These are phyloP conservation scores for Helichrysum umbraculigerum DNA, from an alignment of 129 eudicot species.

Conservation along the genomic window DNA sequence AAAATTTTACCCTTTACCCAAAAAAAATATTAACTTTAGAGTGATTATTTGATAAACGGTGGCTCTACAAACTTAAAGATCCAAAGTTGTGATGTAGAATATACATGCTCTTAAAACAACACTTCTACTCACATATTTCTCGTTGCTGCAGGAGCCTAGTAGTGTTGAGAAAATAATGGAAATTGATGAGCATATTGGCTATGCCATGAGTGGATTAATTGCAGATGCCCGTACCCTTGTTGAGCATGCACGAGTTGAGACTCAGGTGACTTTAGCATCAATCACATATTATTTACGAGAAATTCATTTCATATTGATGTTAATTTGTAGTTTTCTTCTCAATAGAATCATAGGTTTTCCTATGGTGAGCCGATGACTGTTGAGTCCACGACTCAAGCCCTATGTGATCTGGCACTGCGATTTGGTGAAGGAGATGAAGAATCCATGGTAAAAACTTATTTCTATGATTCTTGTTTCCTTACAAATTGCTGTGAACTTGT, in stretches of 20 bases:
- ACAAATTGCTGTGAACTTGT: not conserved
- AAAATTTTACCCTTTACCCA: too few species aligned
- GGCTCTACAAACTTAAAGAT: too few species aligned
- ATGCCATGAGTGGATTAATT: constrained; percentile 99
- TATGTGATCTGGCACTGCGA: constrained; percentile 90
- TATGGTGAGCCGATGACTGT: constrained; percentile 99
- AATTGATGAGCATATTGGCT: constrained; percentile 94
- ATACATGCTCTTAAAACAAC: not conserved
- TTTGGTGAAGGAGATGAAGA: constrained; percentile 99
- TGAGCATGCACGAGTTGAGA: constrained; percentile 98
- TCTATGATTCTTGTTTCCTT: not conserved
- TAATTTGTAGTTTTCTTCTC: not conserved
- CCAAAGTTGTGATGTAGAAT: too few species aligned
- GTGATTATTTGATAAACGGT: too few species aligned
- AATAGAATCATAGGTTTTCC: constrained; percentile 93
- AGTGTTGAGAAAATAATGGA: constrained; percentile 99
- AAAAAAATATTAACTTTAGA: too few species aligned
- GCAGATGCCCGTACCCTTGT: constrained; percentile 99
- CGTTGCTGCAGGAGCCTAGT: constrained; percentile 78
- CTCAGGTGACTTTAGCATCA: constrained; percentile 58
- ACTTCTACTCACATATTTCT: constrained; percentile 1
- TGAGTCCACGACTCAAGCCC: constrained; percentile 97
- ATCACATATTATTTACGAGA: not conserved
- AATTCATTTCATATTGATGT: not conserved
- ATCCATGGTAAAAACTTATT: constrained; percentile 77